Evolutionary conservation across 768 basidiomycete genomes (phyloP), one percentile per base, ranked within the genome.

Genomic region (Collybiopsis confluens): DNA sequence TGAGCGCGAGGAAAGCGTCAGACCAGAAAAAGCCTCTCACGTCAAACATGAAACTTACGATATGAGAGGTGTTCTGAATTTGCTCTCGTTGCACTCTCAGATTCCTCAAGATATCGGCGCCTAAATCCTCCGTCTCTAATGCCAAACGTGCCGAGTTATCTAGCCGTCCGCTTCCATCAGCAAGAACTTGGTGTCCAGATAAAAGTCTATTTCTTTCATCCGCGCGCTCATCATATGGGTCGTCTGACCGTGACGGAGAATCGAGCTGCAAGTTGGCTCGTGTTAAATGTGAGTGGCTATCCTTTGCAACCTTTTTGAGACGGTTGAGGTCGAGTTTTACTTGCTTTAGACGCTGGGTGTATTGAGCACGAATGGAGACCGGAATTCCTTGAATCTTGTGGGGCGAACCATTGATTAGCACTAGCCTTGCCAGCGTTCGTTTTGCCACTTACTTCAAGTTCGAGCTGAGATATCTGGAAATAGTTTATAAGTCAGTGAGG

Each of bases 121-220:
- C 95, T 35, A 92, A 79, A 62, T 88, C 84, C 69, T 97, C 95
- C 5, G 94, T 89, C 75, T 97, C 92, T 30, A 97, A 70, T n/a
- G 94, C 95, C 26, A 97, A 75, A 7, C 92, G 74, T 46, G 93
- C 92, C 11, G 85, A 86, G 45, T 92, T 89, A 47, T 82, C 75
- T 52, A 97, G 66, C 47, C 95, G 70, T 40, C 86, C 68, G 11
- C 79, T 76, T 1, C 92, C 91, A 62, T 96, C 92, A 21, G 81
- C 77, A 41, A 98, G 70, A 9, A 79, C 75, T 57, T 88, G 75
- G 0, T 85, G 88, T 0, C 90, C 93, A 0, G 76, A 71, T 36
- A 97, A 72, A 18, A 97, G 68, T 15, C 92, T 79, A 16, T 85
- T 77, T 36, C 93, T 76, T 62, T 88, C 90, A 54, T 75, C 79